Percentiles rank a stretch among this genome's conserved stretches.
Evolutionary conservation across 768 basidiomycete species (phyloP).

Genomic region (Termitomyces sp.): DNA sequence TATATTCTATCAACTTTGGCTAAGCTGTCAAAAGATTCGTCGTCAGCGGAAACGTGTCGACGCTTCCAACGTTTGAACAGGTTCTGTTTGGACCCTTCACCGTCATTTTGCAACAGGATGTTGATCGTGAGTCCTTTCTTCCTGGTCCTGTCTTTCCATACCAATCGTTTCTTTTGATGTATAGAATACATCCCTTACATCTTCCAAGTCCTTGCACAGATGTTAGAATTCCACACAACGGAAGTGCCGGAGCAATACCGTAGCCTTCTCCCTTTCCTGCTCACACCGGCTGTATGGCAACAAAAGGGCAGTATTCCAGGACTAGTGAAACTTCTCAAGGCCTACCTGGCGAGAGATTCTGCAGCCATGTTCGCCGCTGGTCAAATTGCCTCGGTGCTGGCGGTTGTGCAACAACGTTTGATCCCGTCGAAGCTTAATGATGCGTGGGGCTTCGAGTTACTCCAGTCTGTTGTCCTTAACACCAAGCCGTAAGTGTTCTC

Average conservation of each 20-base stretch:
- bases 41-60: slow-evolving; percentile 59
- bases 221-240: slow-evolving; percentile 74
- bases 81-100: slow-evolving; percentile 85
- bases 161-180: not conserved
- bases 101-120: slow-evolving; percentile 84
- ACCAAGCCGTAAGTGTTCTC: slow-evolving; percentile 64
- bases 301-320: slow-evolving; percentile 95
- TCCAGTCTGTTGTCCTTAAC: slow-evolving; percentile 69
- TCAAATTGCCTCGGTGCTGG: slow-evolving; percentile 75
- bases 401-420: slow-evolving; percentile 85
- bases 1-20: not conserved
- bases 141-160: not conserved
- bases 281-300: slow-evolving; percentile 85
- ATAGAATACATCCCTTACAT: slow-evolving; percentile 95
- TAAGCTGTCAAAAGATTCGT: slow-evolving; percentile 54
- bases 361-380: slow-evolving; percentile 59
- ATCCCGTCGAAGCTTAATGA: slow-evolving; percentile 88
- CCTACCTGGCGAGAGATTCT: slow-evolving; percentile 73
- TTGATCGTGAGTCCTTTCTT: slow-evolving; percentile 60
- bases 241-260: slow-evolving; percentile 75
- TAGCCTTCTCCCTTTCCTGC: slow-evolving; percentile 70
- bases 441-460: slow-evolving; percentile 83
- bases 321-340: slow-evolving; percentile 80
- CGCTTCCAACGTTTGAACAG: slow-evolving; percentile 71
- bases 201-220: slow-evolving; percentile 94